Evolutionary conservation across 2,329 filamentous ascomycete genomes (phyloP).

Genomic region (Macrophomina tecta): DNA sequence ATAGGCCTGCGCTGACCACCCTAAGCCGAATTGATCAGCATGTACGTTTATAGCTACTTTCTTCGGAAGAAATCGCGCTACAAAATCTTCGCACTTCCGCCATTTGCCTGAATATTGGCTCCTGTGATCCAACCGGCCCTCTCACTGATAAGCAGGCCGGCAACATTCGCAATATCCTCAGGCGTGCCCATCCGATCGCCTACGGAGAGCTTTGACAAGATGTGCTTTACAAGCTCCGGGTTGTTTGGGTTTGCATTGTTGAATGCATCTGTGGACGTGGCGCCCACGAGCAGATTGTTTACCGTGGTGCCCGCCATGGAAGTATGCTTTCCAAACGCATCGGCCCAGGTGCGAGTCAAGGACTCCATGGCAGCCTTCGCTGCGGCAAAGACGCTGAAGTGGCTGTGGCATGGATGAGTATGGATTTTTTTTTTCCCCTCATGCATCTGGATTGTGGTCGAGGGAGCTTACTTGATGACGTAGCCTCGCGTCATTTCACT

Average conservation of each 20-base stretch:
- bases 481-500: conserved; percentile 30
- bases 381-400: conserved; percentile 20
- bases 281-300: conserved; percentile 38
- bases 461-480: no score
- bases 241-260: neutral
- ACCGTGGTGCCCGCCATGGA: conserved; percentile 36
- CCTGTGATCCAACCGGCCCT: conserved; percentile 45
- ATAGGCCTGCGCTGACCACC: no score
- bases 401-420: neutral
- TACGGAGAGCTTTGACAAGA: conserved; percentile 30
- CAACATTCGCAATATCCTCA: conserved; percentile 71
- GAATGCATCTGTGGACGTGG: conserved; percentile 38
- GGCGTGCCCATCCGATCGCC: conserved; percentile 36
- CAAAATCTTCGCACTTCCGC: conserved; percentile 36
- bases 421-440: no score
- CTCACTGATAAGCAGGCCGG: conserved; percentile 52
- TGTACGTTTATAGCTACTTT: no score
- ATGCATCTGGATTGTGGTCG: no score
- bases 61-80: conserved; percentile 6
- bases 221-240: neutral
- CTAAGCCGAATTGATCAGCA: no score
- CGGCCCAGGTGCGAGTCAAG: conserved; percentile 35
- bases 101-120: conserved; percentile 45
- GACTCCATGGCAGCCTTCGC: conserved; percentile 36
- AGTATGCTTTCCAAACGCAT: conserved; percentile 32